phyloP scores from a whole-genome alignment of 208 protist genomes.

The Trypanosoma lewisi region DNA sequence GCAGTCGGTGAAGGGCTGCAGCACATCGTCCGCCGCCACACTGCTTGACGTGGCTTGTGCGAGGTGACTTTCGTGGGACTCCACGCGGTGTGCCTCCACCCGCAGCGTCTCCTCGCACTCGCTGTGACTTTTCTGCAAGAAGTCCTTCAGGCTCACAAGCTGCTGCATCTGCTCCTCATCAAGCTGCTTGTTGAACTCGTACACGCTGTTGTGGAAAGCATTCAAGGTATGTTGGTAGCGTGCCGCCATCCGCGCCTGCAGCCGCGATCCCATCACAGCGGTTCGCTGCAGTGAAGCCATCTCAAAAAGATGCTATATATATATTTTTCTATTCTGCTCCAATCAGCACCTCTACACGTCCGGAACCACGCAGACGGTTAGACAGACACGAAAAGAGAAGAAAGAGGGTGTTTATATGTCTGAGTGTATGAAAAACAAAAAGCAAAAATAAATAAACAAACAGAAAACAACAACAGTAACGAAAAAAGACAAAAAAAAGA shows the following conservation, averaged over 20 bases:
- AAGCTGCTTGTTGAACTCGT: constrained; percentile 43
- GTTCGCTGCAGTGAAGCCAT: constrained; percentile 12
- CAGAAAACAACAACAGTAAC: neutral
- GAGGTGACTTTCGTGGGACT: constrained; percentile 36
- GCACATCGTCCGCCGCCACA: neutral
- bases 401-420: no score
- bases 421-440: constrained; percentile 19
- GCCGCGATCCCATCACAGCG: constrained; percentile 27
- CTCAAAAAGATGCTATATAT: neutral
- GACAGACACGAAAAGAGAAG: constrained; percentile 11
- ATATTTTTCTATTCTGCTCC: neutral
- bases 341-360: neutral
- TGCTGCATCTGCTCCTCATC: constrained; percentile 52
- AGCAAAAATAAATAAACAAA: neutral
- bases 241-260: constrained; percentile 35
- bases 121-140: constrained; percentile 45
- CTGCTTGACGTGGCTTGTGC: neutral
- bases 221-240: constrained; percentile 43
- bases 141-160: constrained; percentile 39
- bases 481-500: neutral
- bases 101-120: constrained; percentile 31
- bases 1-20: constrained; percentile 22
- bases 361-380: neutral
- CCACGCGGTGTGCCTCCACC: constrained; percentile 36
- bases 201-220: constrained; percentile 40